Conservation (phyloP, 345 rosid genomes). For the Syzygium jambos region DNA sequence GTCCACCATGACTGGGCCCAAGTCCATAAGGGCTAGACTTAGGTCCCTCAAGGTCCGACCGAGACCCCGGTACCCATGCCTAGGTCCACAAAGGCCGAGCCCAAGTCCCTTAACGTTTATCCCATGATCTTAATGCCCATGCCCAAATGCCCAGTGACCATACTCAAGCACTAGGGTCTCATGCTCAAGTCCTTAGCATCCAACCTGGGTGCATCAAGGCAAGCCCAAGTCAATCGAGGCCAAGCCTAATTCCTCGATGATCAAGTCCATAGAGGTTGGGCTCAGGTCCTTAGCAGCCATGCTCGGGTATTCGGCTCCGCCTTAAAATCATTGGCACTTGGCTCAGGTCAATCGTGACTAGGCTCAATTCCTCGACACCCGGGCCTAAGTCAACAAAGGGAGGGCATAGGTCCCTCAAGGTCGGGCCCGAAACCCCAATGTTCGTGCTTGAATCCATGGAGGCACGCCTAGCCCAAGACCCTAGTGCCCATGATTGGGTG, state of each 20-base stretch:
- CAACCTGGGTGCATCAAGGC: not conserved
- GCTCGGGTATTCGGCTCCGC: not conserved
- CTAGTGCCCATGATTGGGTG: too few relatives aligned
- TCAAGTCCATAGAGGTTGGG: not conserved
- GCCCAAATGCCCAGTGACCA: too few relatives aligned
- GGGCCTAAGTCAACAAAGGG: not conserved
- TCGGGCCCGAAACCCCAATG: not conserved
- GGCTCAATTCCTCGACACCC: not conserved
- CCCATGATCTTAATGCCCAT: not conserved
- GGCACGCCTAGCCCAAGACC: not conserved
- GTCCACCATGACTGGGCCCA: not conserved
- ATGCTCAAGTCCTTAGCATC: not conserved
- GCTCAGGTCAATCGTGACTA: not conserved
- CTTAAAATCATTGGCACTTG: not conserved
- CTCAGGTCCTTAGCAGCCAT: too few relatives aligned
- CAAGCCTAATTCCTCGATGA: not conserved
- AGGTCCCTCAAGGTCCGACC: not conserved
- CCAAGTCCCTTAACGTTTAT: not conserved
- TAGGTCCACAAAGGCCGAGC: not conserved
- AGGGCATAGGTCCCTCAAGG: not conserved
- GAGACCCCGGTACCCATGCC: not conserved
- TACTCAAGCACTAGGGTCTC: not conserved
- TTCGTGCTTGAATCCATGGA: not conserved
- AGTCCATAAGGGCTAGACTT: not conserved
- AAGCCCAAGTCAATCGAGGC: not conserved